A percentile compares a stretch with the other conserved stretches of the same genome.
These are phyloP conservation scores for Monosporascus sp. DNA, from an alignment of 2,329 filamentous ascomycete species.

Conservation along the genomic window DNA sequence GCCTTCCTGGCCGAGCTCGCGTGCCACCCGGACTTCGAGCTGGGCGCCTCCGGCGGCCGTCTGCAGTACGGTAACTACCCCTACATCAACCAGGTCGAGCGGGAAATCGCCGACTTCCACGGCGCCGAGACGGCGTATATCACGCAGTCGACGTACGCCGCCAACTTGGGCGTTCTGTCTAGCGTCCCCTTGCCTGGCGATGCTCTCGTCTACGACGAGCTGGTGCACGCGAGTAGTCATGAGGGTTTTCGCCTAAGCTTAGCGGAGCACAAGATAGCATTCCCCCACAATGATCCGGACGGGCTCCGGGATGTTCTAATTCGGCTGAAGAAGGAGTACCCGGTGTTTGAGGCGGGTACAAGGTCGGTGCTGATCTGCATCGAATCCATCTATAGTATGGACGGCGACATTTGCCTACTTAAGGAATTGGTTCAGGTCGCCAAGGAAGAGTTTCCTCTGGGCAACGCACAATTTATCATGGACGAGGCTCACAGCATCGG, in stretches of 20 bases:
- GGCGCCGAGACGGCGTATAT: constrained; percentile 39
- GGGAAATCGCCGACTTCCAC: constrained; percentile 43
- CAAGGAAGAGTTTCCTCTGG: constrained; percentile 46
- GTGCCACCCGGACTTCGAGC: neutral
- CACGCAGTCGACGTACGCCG: constrained; percentile 60
- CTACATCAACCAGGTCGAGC: constrained; percentile 41
- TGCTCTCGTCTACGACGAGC: constrained; percentile 65
- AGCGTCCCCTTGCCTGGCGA: constrained; percentile 57
- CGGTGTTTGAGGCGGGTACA: neutral
- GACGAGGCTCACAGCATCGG: constrained; percentile 67
- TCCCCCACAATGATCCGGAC: constrained; percentile 40
- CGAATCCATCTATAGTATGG: constrained; percentile 77
- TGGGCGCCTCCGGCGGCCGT: constrained; percentile 48
- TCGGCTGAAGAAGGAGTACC: constrained; percentile 11
- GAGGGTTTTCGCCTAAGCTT: constrained; percentile 68
- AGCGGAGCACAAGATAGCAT: constrained; percentile 42
- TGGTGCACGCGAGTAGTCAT: constrained; percentile 73
- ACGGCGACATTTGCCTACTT: constrained; percentile 67
- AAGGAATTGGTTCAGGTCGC: constrained; percentile 53
- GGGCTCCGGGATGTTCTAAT: constrained; percentile 25
- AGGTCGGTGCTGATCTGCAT: constrained; percentile 57
- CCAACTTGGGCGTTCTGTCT: constrained; percentile 59
- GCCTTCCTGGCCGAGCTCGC: neutral
- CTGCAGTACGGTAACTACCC: constrained; percentile 47
- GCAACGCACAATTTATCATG: constrained; percentile 59